Conservation (phyloP, 805 yeast species). For the Candida pseudofarinosa region DNA sequence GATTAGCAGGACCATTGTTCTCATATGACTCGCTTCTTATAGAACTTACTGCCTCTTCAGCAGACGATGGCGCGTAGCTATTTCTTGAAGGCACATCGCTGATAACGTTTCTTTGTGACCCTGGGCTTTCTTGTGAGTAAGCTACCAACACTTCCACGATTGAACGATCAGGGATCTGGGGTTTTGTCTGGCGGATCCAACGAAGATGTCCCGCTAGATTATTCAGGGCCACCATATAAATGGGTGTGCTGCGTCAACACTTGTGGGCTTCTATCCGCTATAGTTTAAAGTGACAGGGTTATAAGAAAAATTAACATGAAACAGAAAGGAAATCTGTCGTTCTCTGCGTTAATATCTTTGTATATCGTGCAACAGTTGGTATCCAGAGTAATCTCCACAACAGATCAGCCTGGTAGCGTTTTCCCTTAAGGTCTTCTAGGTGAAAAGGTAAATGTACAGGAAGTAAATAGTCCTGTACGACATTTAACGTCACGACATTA, state of each 20-base stretch:
- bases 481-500: too few relatives aligned
- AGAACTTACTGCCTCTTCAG: background rate
- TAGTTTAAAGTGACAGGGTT: too few relatives aligned
- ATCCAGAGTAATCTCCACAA: too few relatives aligned
- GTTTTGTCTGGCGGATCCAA: slow-evolving; percentile 14
- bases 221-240: slow-evolving; percentile 5
- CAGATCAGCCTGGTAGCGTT: too few relatives aligned
- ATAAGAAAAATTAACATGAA: too few relatives aligned
- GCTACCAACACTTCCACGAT: slow-evolving; percentile 3
- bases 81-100: background rate
- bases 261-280: background rate
- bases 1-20: background rate
- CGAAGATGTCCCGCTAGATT: slow-evolving; percentile 14
- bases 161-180: slow-evolving; percentile 11
- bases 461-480: too few relatives aligned
- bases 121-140: background rate
- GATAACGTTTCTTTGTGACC: background rate
- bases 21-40: background rate
- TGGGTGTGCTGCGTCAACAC: background rate
- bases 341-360: too few relatives aligned
- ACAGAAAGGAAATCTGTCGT: too few relatives aligned
- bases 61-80: background rate
- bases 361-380: too few relatives aligned
- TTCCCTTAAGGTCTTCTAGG: too few relatives aligned
- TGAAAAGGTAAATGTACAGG: too few relatives aligned